Evolutionary conservation across 306 rosid genomes (phyloP), one percentile per base, ranked within the genome.

Genomic region (Acacia melanoxylon): DNA sequence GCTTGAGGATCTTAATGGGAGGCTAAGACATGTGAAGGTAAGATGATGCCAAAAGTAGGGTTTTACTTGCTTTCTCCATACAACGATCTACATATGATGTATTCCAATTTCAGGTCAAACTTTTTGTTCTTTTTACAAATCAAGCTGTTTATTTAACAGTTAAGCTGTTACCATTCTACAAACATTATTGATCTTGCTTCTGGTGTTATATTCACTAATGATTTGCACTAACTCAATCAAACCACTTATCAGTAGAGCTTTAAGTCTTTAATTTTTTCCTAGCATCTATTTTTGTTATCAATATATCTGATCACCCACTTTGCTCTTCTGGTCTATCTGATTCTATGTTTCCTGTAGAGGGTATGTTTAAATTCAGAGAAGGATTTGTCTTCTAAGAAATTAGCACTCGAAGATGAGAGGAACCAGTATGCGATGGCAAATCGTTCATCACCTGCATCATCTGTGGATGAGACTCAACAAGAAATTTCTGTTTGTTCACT

Each of bases 401-500:
- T 91, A 49, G 88, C 83, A 11, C 75, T 93, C 84, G 89, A 83
- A 72, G 93, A 88, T 67, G 85, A 78, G 68, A 79, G 49, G 85
- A 78, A 77, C 49, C 80, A 85, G 40, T 78, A 59, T 79, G 89
- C 74, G 73, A 91, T 87, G 20, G 94, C 86, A 80, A 87, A 88
- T 76, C 87, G 35, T 62, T 84, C 88, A 54, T 84, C 91, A 49
- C 74, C 87, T 80, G 84, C 85, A 49, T 89, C 97, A 77, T 88
- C 89, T 67, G 92, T 84, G 80, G 94, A 89, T 69, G 99, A 93
- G 85, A 87, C 91, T 72, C 80, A 76, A 80, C 89, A 81, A 84
- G 98, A 92, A 66, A 89, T 93, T 83, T 86, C 92, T 77, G 99
- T 95, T 68, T 81, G 97, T 86, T 86, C 74, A 72, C 76, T 68